Base-by-base conservation (phyloP, 306 rosid species). In the Cicer pinnatifidum region DNA sequence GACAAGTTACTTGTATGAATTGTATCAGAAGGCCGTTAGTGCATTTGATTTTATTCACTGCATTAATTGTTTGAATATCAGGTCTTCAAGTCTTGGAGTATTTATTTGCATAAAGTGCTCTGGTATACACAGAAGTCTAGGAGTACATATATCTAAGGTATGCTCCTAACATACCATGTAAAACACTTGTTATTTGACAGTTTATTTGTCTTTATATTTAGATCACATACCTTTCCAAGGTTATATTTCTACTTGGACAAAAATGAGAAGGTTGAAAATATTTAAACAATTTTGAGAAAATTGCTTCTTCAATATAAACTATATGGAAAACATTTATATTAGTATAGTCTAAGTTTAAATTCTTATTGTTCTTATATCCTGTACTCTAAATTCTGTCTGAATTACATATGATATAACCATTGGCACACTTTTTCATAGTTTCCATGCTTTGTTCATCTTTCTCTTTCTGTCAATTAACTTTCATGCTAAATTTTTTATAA, bases 131-230 rank as follows among this genome's bases (percentile, higher is more conserved):
- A 83, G 99, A 83, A 91, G 96, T 82, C 85, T 94, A 23, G 99
- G 99, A 63, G 97, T 94, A 45, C 99, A 94, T 75, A 84, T 94
- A 79, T 88, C 99, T 9, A 91, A 94, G 96, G 98, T 91, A 76
- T 56, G 81, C 67, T 80, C 61, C 44, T 13, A 75, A 68, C 69
- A 33, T 63, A 50, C 67, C 66, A 51, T 53, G 37, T 13, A 28
- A 43, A 61, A 20, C 12, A 45, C 33, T 50, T 56, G 33, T 45
- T 10, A 33, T 58, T 66, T 60, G 73, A 62, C 39, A 13, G 35
- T 28, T 66, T 23, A 37, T n/a, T 46, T 58, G 67, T 60, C 19
- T 46, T 39, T 57, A 11, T 71, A 57, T 13, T 33, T 9, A 6
- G 8, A 37, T 11, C 69, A 40, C 51, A 20, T 38, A 47, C 8